Evolutionary conservation across 805 yeast genomes (phyloP).

Genomic region (Komagataella populi): DNA sequence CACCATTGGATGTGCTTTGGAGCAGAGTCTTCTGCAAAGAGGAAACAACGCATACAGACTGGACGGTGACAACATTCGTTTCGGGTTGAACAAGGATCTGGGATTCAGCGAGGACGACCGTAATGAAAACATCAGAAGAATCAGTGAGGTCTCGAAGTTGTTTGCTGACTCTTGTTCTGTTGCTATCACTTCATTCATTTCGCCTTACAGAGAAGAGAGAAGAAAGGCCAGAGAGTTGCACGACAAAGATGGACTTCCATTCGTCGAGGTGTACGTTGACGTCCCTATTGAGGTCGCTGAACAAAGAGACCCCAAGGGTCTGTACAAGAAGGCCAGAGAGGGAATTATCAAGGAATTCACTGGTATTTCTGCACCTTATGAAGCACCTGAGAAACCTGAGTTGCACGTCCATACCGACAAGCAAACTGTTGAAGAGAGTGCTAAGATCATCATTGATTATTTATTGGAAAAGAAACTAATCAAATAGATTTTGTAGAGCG

Average conservation of each 20-base stretch:
- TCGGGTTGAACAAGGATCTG: constrained; percentile 88
- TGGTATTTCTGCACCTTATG: constrained; percentile 93
- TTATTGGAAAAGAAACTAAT: constrained; percentile 31
- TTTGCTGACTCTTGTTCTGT: constrained; percentile 89
- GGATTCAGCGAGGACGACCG: constrained; percentile 89
- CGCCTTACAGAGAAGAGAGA: constrained; percentile 82
- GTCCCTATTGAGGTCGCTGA: constrained; percentile 93
- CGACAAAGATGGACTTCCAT: constrained; percentile 59
- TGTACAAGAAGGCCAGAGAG: constrained; percentile 92
- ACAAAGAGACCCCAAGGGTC: constrained; percentile 93
- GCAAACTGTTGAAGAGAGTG: constrained; percentile 68
- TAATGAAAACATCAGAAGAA: constrained; percentile 90
- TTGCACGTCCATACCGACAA: constrained; percentile 66
- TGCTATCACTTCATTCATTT: constrained; percentile 82
- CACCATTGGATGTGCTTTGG: constrained; percentile 90
- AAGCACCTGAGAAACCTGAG: constrained; percentile 80
- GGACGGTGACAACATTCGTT: constrained; percentile 91
- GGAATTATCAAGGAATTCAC: constrained; percentile 91
- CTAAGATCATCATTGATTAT: constrained; percentile 56
- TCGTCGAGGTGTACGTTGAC: constrained; percentile 83
- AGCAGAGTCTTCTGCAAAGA: constrained; percentile 60
- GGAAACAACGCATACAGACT: constrained; percentile 71
- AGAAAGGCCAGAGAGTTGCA: constrained; percentile 78
- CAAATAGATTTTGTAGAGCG: not conserved
- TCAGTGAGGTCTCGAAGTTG: constrained; percentile 85